Evolutionary conservation across 164 flowering plant species (phyloP).

Genomic region (Tinospora cordifolia): DNA sequence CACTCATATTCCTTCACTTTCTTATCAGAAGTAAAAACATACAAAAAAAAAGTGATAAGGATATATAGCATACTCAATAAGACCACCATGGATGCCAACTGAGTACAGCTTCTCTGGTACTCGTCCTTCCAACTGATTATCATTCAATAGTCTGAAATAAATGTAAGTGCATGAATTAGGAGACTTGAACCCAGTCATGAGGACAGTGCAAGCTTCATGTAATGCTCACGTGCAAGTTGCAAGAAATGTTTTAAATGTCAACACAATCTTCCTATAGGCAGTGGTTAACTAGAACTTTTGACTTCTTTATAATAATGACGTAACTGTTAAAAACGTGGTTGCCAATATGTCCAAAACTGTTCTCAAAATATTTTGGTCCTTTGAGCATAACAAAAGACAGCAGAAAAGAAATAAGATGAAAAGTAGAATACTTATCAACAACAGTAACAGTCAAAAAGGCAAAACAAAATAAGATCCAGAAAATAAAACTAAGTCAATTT

Average conservation of each 20-base stretch:
- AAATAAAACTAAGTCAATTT: too few species aligned
- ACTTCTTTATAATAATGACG: not conserved
- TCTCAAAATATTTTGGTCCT: not conserved
- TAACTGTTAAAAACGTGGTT: not conserved
- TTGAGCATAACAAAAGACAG: not conserved
- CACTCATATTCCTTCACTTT: too few species aligned
- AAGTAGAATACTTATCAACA: not conserved
- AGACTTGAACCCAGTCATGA: not conserved
- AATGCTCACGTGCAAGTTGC: not conserved
- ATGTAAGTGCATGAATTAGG: not conserved
- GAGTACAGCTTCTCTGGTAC: constrained; percentile 81
- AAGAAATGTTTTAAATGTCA: not conserved
- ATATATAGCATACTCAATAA: constrained; percentile 59
- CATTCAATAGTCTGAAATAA: constrained; percentile 57
- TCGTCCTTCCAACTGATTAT: constrained; percentile 66
- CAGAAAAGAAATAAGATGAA: too few species aligned
- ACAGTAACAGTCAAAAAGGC: not conserved
- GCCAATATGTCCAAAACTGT: not conserved
- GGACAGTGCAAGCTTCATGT: not conserved
- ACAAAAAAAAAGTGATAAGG: not conserved
- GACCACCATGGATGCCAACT: constrained; percentile 88
- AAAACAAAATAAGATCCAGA: not conserved
- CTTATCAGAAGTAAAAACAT: not conserved
- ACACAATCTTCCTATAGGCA: not conserved
- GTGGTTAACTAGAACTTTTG: not conserved